Evolutionary conservation across 768 basidiomycete genomes (phyloP).

Genomic region (Chalciporus chontae): DNA sequence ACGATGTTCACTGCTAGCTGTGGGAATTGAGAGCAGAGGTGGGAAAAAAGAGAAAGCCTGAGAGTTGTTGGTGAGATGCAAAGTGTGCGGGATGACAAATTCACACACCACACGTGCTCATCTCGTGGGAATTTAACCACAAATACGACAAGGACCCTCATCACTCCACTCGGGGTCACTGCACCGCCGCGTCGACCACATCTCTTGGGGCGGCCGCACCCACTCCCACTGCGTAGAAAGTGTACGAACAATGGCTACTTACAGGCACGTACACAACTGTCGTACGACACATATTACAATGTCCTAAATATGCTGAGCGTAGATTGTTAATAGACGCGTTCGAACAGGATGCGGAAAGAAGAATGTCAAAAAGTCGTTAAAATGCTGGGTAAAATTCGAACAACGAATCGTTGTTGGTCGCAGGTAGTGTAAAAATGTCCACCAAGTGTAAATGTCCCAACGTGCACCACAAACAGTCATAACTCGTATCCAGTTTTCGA

Average conservation of each 20-base stretch:
- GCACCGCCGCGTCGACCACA: neutral
- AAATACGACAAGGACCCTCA: slow-evolving; percentile 14
- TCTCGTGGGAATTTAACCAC: slow-evolving; percentile 28
- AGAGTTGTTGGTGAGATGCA: slow-evolving; percentile 16
- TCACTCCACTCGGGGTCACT: neutral
- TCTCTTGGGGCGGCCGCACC: no score
- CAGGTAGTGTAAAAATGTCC: slow-evolving; percentile 16
- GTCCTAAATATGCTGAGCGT: slow-evolving; percentile 11
- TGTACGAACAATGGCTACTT: neutral
- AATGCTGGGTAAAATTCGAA: slow-evolving; percentile 18
- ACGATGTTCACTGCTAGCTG: slow-evolving; percentile 38
- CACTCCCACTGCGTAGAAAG: no score
- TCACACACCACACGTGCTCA: slow-evolving; percentile 28
- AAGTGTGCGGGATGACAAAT: slow-evolving; percentile 21
- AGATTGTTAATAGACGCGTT: neutral
- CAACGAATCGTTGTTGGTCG: neutral
- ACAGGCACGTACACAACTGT: neutral
- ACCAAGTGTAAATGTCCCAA: slow-evolving; percentile 14
- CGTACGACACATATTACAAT: slow-evolving; percentile 19
- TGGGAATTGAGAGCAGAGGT: slow-evolving; percentile 44
- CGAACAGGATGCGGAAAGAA: neutral
- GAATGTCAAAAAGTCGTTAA: slow-evolving; percentile 12
- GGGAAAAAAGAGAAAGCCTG: slow-evolving; percentile 41
- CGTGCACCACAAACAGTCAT: slow-evolving; percentile 7
- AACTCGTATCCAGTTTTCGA: slow-evolving; percentile 1